Conservation (phyloP, 805 yeast species). For the Limtongozyma cylindracea region DNA sequence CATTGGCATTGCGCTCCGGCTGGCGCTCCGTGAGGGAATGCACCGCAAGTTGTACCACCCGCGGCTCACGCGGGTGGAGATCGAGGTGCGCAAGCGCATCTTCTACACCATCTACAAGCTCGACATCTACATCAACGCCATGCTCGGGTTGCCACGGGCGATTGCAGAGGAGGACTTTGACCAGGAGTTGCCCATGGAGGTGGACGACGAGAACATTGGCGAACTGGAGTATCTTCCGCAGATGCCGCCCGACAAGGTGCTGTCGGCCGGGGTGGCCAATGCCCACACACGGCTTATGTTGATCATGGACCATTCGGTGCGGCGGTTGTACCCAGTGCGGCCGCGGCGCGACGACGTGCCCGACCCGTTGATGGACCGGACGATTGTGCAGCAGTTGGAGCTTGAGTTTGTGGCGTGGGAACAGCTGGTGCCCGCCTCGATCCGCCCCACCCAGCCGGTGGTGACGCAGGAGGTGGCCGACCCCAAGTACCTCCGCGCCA, state of each 20-base stretch:
- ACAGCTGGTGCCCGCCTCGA: conserved; percentile 37
- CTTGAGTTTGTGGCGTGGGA: conserved; percentile 49
- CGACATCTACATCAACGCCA: conserved; percentile 74
- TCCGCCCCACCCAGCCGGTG: conserved; percentile 56
- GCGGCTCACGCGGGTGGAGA: conserved; percentile 48
- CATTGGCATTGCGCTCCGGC: conserved; percentile 67
- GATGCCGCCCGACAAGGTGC: conserved; percentile 22
- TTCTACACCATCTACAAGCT: conserved; percentile 81
- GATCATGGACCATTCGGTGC: conserved; percentile 46
- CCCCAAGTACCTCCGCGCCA: conserved; percentile 37
- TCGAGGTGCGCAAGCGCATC: conserved; percentile 61
- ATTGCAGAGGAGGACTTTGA: conserved; percentile 61
- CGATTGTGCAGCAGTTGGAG: conserved; percentile 47
- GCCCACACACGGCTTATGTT: conserved; percentile 57
- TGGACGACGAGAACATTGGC: conserved; percentile 73
- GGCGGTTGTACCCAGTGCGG: conserved; percentile 52
- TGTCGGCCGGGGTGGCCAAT: conserved; percentile 63
- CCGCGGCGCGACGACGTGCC: conserved; percentile 12
- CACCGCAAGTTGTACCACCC: conserved; percentile 43
- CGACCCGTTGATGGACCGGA: too few species aligned
- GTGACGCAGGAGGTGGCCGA: too few species aligned
- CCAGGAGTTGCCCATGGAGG: conserved; percentile 63
- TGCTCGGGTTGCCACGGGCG: conserved; percentile 65
- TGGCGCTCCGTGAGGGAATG: conserved; percentile 62
- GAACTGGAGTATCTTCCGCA: conserved; percentile 25